phyloP scores from a whole-genome alignment of 768 basidiomycete species.

The Tulasnella sp. region DNA sequence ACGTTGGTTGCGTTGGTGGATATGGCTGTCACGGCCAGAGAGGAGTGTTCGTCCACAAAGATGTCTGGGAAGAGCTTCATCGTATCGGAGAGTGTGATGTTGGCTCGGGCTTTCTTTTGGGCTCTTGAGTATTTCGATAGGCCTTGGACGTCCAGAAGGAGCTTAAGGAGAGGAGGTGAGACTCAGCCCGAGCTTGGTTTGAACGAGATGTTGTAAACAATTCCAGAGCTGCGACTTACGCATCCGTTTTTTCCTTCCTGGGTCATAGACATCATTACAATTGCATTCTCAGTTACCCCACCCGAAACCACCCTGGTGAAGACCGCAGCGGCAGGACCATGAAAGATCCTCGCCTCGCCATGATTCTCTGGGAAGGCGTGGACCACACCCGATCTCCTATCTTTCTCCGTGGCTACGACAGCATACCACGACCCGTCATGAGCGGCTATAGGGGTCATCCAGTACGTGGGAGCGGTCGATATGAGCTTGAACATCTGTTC shows the following conservation, averaged over 20 bases:
- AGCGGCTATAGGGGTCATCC: conserved; percentile 1
- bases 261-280: background rate
- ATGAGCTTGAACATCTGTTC: background rate
- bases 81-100: too few species aligned
- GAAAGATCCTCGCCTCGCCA: conserved; percentile 8
- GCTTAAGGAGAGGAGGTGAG: background rate
- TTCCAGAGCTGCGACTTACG: background rate
- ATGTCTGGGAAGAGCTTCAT: too few species aligned
- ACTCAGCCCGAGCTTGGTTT: background rate
- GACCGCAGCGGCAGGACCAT: background rate
- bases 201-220: too few species aligned
- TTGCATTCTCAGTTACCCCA: background rate
- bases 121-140: background rate
- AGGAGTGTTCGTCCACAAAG: too few species aligned
- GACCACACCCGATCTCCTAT: background rate
- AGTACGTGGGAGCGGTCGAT: background rate
- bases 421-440: conserved; percentile 6
- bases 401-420: background rate
- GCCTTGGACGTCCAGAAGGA: background rate
- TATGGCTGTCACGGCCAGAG: too few species aligned
- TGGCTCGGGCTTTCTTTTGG: background rate
- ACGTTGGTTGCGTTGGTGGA: too few species aligned
- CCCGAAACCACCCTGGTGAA: background rate
- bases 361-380: conserved; percentile 2
- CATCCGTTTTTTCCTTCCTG: background rate